Evolutionary conservation across 352 stramenopile species (phyloP), one percentile per base, ranked within the genome.

Genomic region (Globisporangium cederbergense): DNA sequence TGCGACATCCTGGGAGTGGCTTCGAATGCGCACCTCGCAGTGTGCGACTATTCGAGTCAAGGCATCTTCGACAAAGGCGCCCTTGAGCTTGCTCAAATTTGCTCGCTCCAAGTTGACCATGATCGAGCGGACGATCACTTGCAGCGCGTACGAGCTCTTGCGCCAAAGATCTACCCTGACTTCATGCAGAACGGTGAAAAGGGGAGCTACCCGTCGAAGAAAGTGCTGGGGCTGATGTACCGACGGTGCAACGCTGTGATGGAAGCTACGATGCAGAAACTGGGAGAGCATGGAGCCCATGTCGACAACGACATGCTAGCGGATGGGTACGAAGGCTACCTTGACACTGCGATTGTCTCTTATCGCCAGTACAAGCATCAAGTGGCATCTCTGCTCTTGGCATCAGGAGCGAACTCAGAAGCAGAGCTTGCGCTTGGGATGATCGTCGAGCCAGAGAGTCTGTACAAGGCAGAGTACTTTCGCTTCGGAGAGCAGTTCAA

Each of bases 181-280:
- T 95, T 94, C 55, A 89, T 95, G 85, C 68, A 84, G 36, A 95
- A 90, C 46, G 72, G 66, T 7, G 77, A 89, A 11, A 90, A 90
- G 22, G 66, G 70, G 0, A 78, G 65, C 18, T 93, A 94, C 54
- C 72, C 70, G 58, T 95, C 87, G 4, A 76, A 68, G 30, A 92
- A 92, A 46, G 71, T 91, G 42, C 65, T 94, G 8, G 87, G 87
- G 3, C 78, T 88, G 30, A 82, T 95, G 73, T 93, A 84, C 65
- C 87, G 85, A 0, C 77, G 81, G 20, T 85, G 77, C 47, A 78
- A 81, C 36, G 73, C 79, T 18, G 74, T 90, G 18, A 66, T 87
- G 56, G 68, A 74, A 40, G 67, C 72, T 3, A 85, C 79, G 16
- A 76, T 71, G 34, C 72, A 64, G 20, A 77, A 83, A 16, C 38